phyloP scores from a whole-genome alignment of 768 basidiomycete genomes.

The Leccinum disarticulatum region DNA sequence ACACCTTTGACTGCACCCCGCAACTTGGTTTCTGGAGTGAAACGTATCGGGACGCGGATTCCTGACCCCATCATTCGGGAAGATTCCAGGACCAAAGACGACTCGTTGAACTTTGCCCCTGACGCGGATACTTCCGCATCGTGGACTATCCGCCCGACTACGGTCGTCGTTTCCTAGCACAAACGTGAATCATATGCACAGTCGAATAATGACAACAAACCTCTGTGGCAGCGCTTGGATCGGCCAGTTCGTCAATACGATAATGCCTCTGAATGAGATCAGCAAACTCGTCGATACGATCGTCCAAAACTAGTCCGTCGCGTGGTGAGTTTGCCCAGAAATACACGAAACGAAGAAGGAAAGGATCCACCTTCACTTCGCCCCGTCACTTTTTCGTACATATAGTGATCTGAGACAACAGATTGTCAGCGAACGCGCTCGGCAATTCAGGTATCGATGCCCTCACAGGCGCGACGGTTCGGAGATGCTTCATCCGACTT shows the following conservation, averaged over 20 bases:
- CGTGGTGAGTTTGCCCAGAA: background rate
- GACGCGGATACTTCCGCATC: slow-evolving; percentile 61
- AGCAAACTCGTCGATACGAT: slow-evolving; percentile 83
- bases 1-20: slow-evolving; percentile 61
- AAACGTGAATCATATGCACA: background rate
- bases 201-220: slow-evolving; percentile 29
- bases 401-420: slow-evolving; percentile 68
- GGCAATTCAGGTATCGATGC: background rate
- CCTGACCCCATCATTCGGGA: slow-evolving; percentile 74
- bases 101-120: slow-evolving; percentile 69
- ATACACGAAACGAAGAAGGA: background rate
- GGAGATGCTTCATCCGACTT: slow-evolving; percentile 29
- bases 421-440: slow-evolving; percentile 1
- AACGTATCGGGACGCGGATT: slow-evolving; percentile 66
- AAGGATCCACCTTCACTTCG: slow-evolving; percentile 68
- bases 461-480: slow-evolving; percentile 59
- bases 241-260: slow-evolving; percentile 68
- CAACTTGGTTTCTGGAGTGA: slow-evolving; percentile 65
- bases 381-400: slow-evolving; percentile 89
- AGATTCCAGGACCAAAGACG: slow-evolving; percentile 75
- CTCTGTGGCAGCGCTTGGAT: slow-evolving; percentile 63
- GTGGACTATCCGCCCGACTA: slow-evolving; percentile 72
- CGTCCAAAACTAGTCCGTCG: slow-evolving; percentile 65
- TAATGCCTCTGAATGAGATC: slow-evolving; percentile 73
- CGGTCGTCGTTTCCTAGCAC: slow-evolving; percentile 57